These are phyloP conservation scores for Gymnopilus dilepis DNA, from an alignment of 768 basidiomycete genomes.

Conservation along the genomic window DNA sequence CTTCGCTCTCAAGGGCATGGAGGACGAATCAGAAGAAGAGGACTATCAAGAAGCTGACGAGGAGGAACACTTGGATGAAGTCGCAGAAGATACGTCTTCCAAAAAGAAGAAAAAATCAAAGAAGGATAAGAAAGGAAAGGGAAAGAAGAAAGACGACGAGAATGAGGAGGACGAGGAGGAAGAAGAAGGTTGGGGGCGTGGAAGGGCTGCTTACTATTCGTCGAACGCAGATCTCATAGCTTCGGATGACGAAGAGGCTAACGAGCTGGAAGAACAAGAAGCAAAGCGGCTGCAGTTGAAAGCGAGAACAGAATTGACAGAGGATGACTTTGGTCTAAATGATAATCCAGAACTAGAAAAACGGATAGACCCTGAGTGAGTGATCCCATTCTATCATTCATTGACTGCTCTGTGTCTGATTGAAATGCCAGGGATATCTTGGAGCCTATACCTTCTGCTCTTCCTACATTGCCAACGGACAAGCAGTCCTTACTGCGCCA, in stretches of 20 bases:
- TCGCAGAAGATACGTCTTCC: slow-evolving; percentile 36
- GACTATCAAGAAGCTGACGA: slow-evolving; percentile 39
- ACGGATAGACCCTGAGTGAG: slow-evolving; percentile 39
- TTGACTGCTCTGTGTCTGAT: neutral
- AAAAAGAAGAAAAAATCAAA: slow-evolving; percentile 34
- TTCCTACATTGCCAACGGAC: slow-evolving; percentile 54
- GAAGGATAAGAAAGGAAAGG: slow-evolving; percentile 31
- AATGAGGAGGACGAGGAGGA: slow-evolving; percentile 51
- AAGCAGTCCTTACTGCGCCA: slow-evolving; percentile 64
- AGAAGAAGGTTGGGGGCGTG: slow-evolving; percentile 82
- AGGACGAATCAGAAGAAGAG: slow-evolving; percentile 53
- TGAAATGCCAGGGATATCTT: slow-evolving; percentile 37
- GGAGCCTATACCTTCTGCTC: slow-evolving; percentile 41
- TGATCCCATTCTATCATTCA: slow-evolving; percentile 13
- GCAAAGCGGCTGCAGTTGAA: slow-evolving; percentile 80
- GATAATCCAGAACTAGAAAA: slow-evolving; percentile 53
- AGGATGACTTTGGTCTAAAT: slow-evolving; percentile 85
- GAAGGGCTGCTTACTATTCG: slow-evolving; percentile 83
- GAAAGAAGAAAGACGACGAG: slow-evolving; percentile 33
- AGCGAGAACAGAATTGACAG: slow-evolving; percentile 68
- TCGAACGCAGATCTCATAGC: slow-evolving; percentile 83
- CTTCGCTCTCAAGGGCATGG: slow-evolving; percentile 71
- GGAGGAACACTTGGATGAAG: slow-evolving; percentile 34
- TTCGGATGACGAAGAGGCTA: slow-evolving; percentile 87
- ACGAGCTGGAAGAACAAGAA: slow-evolving; percentile 89